A percentile compares a stretch with the other conserved stretches of the same genome.
Conservation (phyloP, 208 protist genomes). For the Zelonia costaricensis region DNA sequence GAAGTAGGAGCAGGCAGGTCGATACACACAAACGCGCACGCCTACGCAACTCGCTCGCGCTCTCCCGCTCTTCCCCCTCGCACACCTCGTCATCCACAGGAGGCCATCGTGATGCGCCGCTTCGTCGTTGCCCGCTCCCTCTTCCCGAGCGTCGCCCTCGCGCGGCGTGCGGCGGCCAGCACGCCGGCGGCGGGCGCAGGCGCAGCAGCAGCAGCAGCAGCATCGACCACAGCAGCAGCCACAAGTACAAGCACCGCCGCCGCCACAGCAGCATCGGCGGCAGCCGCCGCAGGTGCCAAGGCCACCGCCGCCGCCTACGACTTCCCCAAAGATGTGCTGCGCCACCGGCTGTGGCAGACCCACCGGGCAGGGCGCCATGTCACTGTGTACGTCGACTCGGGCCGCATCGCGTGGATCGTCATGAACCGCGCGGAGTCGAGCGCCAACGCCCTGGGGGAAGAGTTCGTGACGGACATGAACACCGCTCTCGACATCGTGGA, state of each 20-base stretch:
- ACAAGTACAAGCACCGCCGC: constrained; percentile 2
- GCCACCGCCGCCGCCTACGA: constrained; percentile 36
- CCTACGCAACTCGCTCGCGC: too few species aligned
- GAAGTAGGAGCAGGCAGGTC: too few species aligned
- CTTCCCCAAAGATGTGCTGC: constrained; percentile 50
- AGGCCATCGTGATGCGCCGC: constrained; percentile 41
- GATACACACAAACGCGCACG: not conserved
- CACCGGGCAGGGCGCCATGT: constrained; percentile 64
- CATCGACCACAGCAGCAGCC: not conserved
- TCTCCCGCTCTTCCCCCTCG: too few species aligned
- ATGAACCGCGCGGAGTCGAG: constrained; percentile 77
- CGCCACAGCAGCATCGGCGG: not conserved
- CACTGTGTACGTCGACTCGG: constrained; percentile 73
- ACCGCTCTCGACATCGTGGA: constrained; percentile 66
- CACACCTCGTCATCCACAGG: too few species aligned
- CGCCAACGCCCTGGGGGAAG: constrained; percentile 75
- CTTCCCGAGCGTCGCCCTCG: constrained; percentile 10
- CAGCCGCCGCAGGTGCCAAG: constrained; percentile 12
- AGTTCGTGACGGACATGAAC: constrained; percentile 54
- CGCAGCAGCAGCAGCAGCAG: not conserved
- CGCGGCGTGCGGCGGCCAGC: constrained; percentile 1
- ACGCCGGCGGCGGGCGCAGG: constrained; percentile 1
- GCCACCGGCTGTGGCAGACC: constrained; percentile 46
- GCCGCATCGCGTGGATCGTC: constrained; percentile 78
- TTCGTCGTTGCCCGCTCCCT: constrained; percentile 19